A percentile compares a stretch with the other conserved stretches of the same genome.
Evolutionary conservation across 805 yeast genomes (phyloP).

Genomic region (Saccharomycopsis sp.): DNA sequence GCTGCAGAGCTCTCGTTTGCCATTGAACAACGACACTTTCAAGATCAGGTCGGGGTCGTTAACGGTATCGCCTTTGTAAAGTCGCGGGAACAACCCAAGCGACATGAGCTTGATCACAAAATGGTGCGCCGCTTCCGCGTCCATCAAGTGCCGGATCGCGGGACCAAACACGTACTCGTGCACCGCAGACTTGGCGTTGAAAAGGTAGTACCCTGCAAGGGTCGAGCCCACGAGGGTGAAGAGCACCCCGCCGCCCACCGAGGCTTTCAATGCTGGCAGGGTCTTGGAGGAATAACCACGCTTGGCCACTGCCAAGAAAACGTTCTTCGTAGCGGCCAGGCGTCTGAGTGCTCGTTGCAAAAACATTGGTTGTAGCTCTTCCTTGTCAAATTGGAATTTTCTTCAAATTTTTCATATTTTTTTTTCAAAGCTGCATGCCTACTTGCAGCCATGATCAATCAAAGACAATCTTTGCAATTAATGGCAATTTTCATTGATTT

Average conservation of each 20-base stretch:
- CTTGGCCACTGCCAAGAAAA: no score
- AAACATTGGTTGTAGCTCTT: no score
- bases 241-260: conserved; percentile 8
- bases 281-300: no score
- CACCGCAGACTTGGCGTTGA: conserved; percentile 74
- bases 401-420: no score
- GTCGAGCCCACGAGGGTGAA: conserved; percentile 26
- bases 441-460: no score
- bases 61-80: conserved; percentile 38
- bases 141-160: conserved; percentile 52
- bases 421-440: no score
- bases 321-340: no score
- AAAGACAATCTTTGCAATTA: no score
- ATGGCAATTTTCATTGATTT: no score
- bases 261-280: conserved; percentile 15
- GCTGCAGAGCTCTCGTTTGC: conserved; percentile 48
- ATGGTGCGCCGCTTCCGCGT: conserved; percentile 81
- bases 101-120: conserved; percentile 65
- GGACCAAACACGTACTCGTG: conserved; percentile 83
- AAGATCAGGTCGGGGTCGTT: conserved; percentile 37
- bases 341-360: no score
- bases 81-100: conserved; percentile 56
- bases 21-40: conserved; percentile 47
- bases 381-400: no score
- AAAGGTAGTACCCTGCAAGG: conserved; percentile 43